These are phyloP conservation scores for Neopestalotiopsis sp. DNA, from an alignment of 2,329 filamentous ascomycete genomes.

Conservation along the genomic window DNA sequence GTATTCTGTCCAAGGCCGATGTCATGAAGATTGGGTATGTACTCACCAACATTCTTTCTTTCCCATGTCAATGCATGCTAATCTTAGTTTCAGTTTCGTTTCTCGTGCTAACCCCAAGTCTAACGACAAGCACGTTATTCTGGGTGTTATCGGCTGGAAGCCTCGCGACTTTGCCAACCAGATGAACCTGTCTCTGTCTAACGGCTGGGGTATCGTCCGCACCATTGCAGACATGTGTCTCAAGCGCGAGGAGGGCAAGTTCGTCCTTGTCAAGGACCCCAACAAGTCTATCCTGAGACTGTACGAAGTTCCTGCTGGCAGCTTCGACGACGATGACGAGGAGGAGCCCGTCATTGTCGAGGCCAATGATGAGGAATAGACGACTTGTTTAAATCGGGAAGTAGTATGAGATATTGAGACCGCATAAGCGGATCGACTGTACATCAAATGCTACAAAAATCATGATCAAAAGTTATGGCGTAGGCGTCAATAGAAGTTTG, in stretches of 20 bases:
- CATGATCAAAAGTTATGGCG: conserved; percentile 12
- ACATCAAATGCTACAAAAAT: conserved; percentile 11
- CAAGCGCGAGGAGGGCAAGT: conserved; percentile 79
- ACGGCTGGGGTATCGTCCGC: conserved; percentile 98
- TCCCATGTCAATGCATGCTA: conserved; percentile 21
- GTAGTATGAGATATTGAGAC: background rate
- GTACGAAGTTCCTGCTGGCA: conserved; percentile 87
- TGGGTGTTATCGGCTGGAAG: conserved; percentile 97
- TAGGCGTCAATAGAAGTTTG: conserved; percentile 13
- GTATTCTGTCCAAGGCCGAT: conserved; percentile 95
- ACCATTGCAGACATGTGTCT: conserved; percentile 96
- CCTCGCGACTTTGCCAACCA: conserved; percentile 94
- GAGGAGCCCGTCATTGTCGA: conserved; percentile 66
- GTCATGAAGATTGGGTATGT: conserved; percentile 95
- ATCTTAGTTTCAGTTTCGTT: conserved; percentile 73
- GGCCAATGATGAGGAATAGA: conserved; percentile 39
- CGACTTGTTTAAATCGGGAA: background rate
- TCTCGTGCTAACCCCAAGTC: conserved; percentile 91
- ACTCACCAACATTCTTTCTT: conserved; percentile 16
- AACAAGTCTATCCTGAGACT: conserved; percentile 95
- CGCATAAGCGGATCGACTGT: conserved; percentile 4
- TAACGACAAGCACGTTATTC: conserved; percentile 91
- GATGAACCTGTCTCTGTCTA: conserved; percentile 97
- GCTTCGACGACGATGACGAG: conserved; percentile 90
- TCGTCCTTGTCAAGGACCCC: conserved; percentile 85